These are phyloP conservation scores for Tuber borchii DNA, from an alignment of 495 filamentous ascomycete genomes.

Conservation along the genomic window DNA sequence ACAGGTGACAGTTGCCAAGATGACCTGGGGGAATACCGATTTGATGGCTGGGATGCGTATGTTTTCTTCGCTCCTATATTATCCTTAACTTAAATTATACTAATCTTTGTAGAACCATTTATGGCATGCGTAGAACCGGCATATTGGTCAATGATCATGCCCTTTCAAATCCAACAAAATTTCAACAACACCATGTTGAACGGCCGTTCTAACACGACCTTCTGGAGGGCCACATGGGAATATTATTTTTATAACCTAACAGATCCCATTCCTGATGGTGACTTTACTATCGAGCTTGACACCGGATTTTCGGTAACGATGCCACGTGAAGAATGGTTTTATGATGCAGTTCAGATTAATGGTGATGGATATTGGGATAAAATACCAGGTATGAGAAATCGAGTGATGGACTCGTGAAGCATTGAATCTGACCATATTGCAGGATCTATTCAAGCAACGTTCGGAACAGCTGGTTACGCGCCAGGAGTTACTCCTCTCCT, in stretches of 20 bases:
- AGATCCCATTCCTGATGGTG: slow-evolving; percentile 20
- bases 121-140: slow-evolving; percentile 40
- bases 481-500: slow-evolving; percentile 22
- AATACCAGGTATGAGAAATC: slow-evolving; percentile 22
- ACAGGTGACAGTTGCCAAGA: slow-evolving; percentile 27
- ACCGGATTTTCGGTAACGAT: slow-evolving; percentile 25
- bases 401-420: neutral
- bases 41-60: slow-evolving; percentile 30
- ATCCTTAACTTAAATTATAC: slow-evolving; percentile 5
- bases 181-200: slow-evolving; percentile 38
- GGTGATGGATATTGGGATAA: slow-evolving; percentile 11
- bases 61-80: neutral
- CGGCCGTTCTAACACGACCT: slow-evolving; percentile 9
- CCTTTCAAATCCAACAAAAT: slow-evolving; percentile 27
- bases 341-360: slow-evolving; percentile 13
- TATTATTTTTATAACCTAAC: slow-evolving; percentile 31
- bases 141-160: slow-evolving; percentile 38
- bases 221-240: slow-evolving; percentile 31
- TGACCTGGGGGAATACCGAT: slow-evolving; percentile 28
- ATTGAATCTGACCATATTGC: neutral
- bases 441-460: slow-evolving; percentile 28
- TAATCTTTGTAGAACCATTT: slow-evolving; percentile 17
- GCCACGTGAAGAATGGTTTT: slow-evolving; percentile 28
- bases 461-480: slow-evolving; percentile 34
- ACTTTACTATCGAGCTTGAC: slow-evolving; percentile 27